These are phyloP conservation scores for Alternaria longipes DNA, from an alignment of 2,329 filamentous ascomycete species.

Conservation along the genomic window DNA sequence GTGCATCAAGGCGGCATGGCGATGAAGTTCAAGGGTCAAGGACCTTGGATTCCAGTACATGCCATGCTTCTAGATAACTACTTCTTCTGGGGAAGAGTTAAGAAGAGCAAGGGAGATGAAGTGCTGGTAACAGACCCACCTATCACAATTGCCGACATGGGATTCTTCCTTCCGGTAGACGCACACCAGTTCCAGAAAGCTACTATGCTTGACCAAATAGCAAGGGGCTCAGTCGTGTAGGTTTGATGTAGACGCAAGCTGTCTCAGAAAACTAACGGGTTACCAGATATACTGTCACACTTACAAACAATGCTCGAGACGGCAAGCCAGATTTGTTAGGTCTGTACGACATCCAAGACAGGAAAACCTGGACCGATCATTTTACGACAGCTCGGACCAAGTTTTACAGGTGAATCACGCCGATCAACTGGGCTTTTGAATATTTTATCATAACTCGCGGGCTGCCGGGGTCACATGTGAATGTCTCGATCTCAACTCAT, in stretches of 20 bases:
- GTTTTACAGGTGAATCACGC: neutral
- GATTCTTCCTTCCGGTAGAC: constrained; percentile 20
- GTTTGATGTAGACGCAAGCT: neutral
- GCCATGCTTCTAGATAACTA: constrained; percentile 43
- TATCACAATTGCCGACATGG: constrained; percentile 26
- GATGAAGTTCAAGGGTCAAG: constrained; percentile 42
- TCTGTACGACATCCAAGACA: constrained; percentile 23
- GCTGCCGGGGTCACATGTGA: neutral
- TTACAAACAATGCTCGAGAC: constrained; percentile 22
- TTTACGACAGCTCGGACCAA: constrained; percentile 8
- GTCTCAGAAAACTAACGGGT: neutral
- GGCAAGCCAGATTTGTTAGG: constrained; percentile 34
- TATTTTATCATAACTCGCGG: neutral
- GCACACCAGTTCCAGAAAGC: constrained; percentile 33
- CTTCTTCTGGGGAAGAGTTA: constrained; percentile 43
- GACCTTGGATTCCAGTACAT: constrained; percentile 43
- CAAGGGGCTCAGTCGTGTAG: constrained; percentile 31
- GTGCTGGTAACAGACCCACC: constrained; percentile 34
- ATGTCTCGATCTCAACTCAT: neutral
- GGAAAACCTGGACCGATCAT: constrained; percentile 29
- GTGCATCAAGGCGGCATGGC: constrained; percentile 37
- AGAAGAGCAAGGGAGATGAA: constrained; percentile 28
- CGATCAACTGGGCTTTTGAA: neutral
- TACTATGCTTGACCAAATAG: constrained; percentile 40
- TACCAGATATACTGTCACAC: constrained; percentile 28